Conservation (phyloP, 129 eudicot species). For the Logfia minima region DNA sequence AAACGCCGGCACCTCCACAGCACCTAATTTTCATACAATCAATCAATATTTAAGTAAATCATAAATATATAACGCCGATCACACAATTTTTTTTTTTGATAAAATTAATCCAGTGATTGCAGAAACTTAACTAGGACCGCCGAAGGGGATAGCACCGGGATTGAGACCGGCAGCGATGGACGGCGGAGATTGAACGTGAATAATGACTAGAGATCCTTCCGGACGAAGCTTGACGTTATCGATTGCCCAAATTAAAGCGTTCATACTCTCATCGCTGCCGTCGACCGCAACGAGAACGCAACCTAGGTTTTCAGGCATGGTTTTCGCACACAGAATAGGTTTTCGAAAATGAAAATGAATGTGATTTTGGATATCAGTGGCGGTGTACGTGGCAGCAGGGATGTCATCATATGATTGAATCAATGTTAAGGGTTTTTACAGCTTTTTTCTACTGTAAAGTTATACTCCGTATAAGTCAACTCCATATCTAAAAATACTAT, state of each 20-base stretch:
- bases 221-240: constrained; percentile 61
- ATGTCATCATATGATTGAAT: neutral
- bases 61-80: neutral
- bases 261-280: constrained; percentile 85
- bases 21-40: constrained; percentile 37
- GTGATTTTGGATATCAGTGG: neutral
- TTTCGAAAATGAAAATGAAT: neutral
- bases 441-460: neutral
- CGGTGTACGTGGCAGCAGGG: neutral
- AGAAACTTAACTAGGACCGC: constrained; percentile 72
- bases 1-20: constrained; percentile 84
- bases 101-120: neutral
- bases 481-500: neutral
- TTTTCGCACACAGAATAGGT: neutral
- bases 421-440: neutral
- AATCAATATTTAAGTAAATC: neutral
- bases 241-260: constrained; percentile 65
- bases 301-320: constrained; percentile 44
- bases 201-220: constrained; percentile 44
- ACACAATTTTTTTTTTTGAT: neutral
- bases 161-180: constrained; percentile 45
- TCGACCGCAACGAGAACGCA: constrained; percentile 71
- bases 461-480: neutral
- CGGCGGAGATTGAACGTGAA: constrained; percentile 31
- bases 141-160: constrained; percentile 86